Evolutionary conservation across 768 basidiomycete species (phyloP), one percentile per base, ranked within the genome.

Genomic region (Boletus sensibilis): DNA sequence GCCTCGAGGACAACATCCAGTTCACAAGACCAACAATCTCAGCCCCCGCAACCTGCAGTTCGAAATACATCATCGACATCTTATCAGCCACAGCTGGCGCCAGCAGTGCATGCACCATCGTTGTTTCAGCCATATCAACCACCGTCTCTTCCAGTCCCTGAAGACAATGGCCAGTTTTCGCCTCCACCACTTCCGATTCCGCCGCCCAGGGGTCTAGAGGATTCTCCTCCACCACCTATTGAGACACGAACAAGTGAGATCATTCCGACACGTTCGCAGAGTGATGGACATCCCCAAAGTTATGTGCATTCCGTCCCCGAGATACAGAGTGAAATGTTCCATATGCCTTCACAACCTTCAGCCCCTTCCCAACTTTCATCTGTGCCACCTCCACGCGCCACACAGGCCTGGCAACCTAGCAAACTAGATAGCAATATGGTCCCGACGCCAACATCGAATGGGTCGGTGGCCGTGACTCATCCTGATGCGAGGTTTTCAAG

Each of bases 171-270:
- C 46, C 57, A 64, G 34, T 69, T 33, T 44, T 71, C 70, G 12
- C 70, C 70, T 18, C 69, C 70, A 25, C 65, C 70, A 1, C 50
- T 71, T 13, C 71, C 65, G 9, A 51, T 71, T 44, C 70, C 71
- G 1, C 69, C 70, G 1, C 70, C 70, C 10, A 59, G 66, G 50
- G 52, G 63, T 16, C 50, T 35, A 16, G 68, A 71, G 37, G 59
- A 67, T 49, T 64, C 55, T 29, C 62, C 64, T 0, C 56, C 61
- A 3, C 64, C 50, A 34, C 47, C 58, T 14, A 65, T 71, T 12
- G 67, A 67, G 34, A 60, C 25, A n/a, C 67, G 69, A n/a, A 29
- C 45, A 10, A 67, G 60, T 20, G 68, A 70, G 52, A 71, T 71
- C 9, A 59, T 70, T 29, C 59, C 58, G 34, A 56, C 58, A 33